Evolutionary conservation across 805 yeast species (phyloP).

Genomic region (Saccharomycopsis sp.): DNA sequence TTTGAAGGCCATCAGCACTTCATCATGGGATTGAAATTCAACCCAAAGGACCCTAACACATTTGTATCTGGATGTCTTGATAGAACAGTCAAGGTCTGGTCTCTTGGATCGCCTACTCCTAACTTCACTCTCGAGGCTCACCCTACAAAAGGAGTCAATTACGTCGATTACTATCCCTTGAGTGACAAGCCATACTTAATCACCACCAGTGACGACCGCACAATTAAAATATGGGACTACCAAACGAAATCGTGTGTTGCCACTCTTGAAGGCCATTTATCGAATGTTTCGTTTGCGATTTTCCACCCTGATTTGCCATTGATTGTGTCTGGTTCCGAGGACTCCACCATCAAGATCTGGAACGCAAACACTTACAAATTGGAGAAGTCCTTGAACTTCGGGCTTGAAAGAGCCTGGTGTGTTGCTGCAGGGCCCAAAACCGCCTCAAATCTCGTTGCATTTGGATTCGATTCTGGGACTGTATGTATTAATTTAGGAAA

Average conservation of each 20-base stretch:
- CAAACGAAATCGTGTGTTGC: slow-evolving; percentile 96
- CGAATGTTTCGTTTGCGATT: slow-evolving; percentile 93
- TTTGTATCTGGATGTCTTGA: slow-evolving; percentile 97
- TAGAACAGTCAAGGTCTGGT: slow-evolving; percentile 95
- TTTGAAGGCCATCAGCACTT: slow-evolving; percentile 96
- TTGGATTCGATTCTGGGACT: slow-evolving; percentile 93
- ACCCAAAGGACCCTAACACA: slow-evolving; percentile 95
- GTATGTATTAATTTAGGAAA: slow-evolving; percentile 86
- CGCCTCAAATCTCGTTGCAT: slow-evolving; percentile 71
- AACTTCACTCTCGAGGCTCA: slow-evolving; percentile 90
- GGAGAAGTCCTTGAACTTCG: slow-evolving; percentile 84
- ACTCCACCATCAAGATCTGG: slow-evolving; percentile 92
- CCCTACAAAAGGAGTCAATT: slow-evolving; percentile 90
- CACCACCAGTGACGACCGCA: slow-evolving; percentile 85
- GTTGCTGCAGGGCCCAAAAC: slow-evolving; percentile 59
- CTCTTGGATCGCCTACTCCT: slow-evolving; percentile 78
- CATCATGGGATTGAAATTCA: slow-evolving; percentile 89
- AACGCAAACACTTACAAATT: slow-evolving; percentile 88
- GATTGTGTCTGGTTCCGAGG: slow-evolving; percentile 94
- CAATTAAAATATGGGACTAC: slow-evolving; percentile 91
- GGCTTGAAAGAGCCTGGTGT: slow-evolving; percentile 97
- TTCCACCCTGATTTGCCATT: slow-evolving; percentile 97
- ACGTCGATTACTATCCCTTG: slow-evolving; percentile 93
- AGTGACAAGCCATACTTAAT: slow-evolving; percentile 95
- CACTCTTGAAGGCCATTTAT: slow-evolving; percentile 85